A percentile compares a stretch with the other conserved stretches of the same genome.
Evolutionary conservation across 73 alveolate species (phyloP).

Genomic region (Strombidium stylifer): DNA sequence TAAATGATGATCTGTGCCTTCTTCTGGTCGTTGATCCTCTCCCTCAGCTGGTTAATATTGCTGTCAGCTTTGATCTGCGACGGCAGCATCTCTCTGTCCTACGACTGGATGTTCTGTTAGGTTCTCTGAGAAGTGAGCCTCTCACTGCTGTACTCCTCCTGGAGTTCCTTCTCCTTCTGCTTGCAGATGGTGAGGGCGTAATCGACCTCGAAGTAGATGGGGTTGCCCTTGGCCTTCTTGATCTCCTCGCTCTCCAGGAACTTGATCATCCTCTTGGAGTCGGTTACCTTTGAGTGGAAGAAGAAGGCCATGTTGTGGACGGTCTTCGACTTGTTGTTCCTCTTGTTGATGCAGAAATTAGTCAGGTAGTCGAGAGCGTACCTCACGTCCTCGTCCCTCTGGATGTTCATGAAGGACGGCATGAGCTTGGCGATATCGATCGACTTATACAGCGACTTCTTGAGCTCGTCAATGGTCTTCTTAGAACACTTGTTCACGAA

Average conservation of each 20-base stretch:
- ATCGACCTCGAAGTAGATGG: constrained; percentile 83
- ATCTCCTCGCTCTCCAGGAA: constrained; percentile 76
- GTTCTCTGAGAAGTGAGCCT: too few species aligned
- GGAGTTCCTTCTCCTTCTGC: constrained; percentile 61
- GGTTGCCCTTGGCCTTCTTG: constrained; percentile 45
- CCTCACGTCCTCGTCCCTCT: constrained; percentile 61
- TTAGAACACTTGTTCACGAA: constrained; percentile 84
- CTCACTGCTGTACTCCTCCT: constrained; percentile 20
- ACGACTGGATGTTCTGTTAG: constrained; percentile 11
- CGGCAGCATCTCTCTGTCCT: constrained; percentile 22
- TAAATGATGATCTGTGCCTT: constrained; percentile 79
- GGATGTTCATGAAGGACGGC: constrained; percentile 88
- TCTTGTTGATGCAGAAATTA: constrained; percentile 80
- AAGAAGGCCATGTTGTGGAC: constrained; percentile 88
- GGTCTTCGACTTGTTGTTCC: constrained; percentile 68
- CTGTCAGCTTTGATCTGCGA: constrained; percentile 81
- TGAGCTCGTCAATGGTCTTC: constrained; percentile 76
- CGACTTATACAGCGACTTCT: constrained; percentile 57
- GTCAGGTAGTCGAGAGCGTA: constrained; percentile 64
- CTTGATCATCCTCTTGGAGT: constrained; percentile 68
- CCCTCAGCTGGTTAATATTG: constrained; percentile 62
- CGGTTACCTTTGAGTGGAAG: constrained; percentile 74
- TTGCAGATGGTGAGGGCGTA: constrained; percentile 94
- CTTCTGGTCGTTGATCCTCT: constrained; percentile 70
- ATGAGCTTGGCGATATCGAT: constrained; percentile 81